Conservation (phyloP, 2,329 filamentous ascomycete genomes). For the Fusarium nanum region DNA sequence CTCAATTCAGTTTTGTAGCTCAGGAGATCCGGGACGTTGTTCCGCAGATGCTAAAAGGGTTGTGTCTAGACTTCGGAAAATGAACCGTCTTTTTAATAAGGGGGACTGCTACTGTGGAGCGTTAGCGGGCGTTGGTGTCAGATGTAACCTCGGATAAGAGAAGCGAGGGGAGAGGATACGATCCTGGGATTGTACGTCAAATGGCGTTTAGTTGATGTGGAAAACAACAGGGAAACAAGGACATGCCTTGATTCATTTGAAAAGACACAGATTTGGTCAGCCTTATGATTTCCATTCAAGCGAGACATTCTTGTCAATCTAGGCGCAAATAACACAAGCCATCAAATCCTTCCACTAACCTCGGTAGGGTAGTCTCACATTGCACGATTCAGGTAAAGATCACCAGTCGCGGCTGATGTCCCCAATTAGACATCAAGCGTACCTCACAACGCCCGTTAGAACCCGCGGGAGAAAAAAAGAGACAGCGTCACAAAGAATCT, state of each 20-base stretch:
- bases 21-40: slow-evolving; percentile 3
- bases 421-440: background rate
- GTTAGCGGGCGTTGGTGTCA: background rate
- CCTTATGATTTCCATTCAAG: background rate
- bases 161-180: background rate
- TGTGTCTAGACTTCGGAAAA: background rate
- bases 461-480: background rate
- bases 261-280: background rate
- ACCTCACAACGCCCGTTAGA: background rate
- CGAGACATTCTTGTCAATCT: background rate
- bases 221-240: background rate
- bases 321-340: background rate
- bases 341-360: background rate
- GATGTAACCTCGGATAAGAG: slow-evolving; percentile 12
- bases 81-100: background rate
- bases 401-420: background rate
- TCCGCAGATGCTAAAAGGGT: background rate
- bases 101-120: background rate
- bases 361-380: background rate
- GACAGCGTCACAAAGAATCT: background rate
- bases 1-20: slow-evolving; percentile 3
- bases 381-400: background rate
- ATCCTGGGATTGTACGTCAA: background rate
- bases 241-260: background rate
- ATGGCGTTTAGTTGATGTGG: slow-evolving; percentile 11